Percentiles rank a stretch among this genome's conserved stretches.
Evolutionary conservation across 805 yeast genomes (phyloP).

Genomic region (Cyberlindnera saturnus): DNA sequence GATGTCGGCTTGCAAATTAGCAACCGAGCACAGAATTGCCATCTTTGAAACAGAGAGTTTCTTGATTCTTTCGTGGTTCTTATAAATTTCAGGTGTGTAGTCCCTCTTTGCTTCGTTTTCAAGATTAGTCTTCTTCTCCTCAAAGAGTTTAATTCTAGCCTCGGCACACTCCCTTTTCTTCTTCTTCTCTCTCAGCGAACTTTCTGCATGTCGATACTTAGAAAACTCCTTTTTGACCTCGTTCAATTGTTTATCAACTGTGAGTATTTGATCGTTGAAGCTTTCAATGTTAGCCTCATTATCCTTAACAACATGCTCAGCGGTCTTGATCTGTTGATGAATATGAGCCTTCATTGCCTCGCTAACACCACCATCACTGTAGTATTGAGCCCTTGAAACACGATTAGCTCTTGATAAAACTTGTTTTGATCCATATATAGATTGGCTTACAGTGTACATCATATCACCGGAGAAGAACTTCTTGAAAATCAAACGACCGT

Average conservation of each 20-base stretch:
- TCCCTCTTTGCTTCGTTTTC: constrained; percentile 36
- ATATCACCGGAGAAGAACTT: constrained; percentile 58
- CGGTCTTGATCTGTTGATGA: constrained; percentile 10
- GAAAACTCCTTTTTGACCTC: background rate
- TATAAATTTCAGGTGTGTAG: constrained; percentile 31
- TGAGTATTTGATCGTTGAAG: background rate
- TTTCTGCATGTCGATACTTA: constrained; percentile 3
- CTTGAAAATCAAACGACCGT: constrained; percentile 41
- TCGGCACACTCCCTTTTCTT: constrained; percentile 18
- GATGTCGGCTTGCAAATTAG: constrained; percentile 17
- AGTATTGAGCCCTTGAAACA: constrained; percentile 7
- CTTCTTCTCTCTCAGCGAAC: constrained; percentile 7
- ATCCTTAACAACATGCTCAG: constrained; percentile 7
- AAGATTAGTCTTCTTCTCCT: constrained; percentile 27
- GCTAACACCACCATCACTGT: constrained; percentile 18
- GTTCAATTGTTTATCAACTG: background rate
- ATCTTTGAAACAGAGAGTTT: constrained; percentile 19
- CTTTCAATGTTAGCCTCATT: constrained; percentile 7
- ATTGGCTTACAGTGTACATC: constrained; percentile 43
- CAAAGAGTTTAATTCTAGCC: constrained; percentile 23
- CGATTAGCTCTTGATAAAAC: constrained; percentile 19
- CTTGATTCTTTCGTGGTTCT: constrained; percentile 26
- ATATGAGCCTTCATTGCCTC: constrained; percentile 13
- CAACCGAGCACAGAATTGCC: constrained; percentile 17
- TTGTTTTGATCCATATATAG: constrained; percentile 61